Base-by-base conservation (phyloP, 352 stramenopile genomes). In the Pythium pectinolyticum region DNA sequence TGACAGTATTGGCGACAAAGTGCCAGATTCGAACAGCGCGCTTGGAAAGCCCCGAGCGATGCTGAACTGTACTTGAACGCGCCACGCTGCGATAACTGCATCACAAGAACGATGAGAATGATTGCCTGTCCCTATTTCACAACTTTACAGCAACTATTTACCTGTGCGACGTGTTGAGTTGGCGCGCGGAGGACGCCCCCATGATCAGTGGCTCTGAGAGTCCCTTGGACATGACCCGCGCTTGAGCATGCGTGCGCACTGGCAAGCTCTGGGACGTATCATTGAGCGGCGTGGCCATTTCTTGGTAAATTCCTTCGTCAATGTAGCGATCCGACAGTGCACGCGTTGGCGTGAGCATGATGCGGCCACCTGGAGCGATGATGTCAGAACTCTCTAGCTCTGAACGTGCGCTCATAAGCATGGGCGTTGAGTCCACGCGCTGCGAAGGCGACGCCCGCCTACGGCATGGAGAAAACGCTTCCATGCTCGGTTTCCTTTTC, bases 371-470 rank as follows among this genome's bases (percentile, higher is more conserved):
- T 19, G 65, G 35, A n/a, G 49, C 63, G 50, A 72, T 61, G 39
- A 72, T 56, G 53, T 72, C 65, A 37, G 65, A 55, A 1, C 27
- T 24, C 28, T 72, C 65, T 17, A 61, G 59, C 4, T 41, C 46
- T n/a, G 65, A 72, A 25, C 35, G 48, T 19, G 58, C 32, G 54
- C 65, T 72, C 64, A 71, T 71, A 47, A 72, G 65, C 65, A 72
- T 56, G 37, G 65, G 65, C 46, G 65, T 72, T 52, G 63, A 71
- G 51, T 71, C 63, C 20, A 53, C 39, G 50, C 60, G 50, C 30
- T 30, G 40, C 50, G 20, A 31, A 9, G 49, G 50, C 59, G 56
- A 30, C 9, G 32, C 24, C n/a, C 60, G 51, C 14, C 60, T 50
- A 27, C 50, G 50, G 34, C 50, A 60, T 52, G 60, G 60, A 8